Evolutionary conservation across 2,329 filamentous ascomycete genomes (phyloP), one percentile per base, ranked within the genome.

Genomic region (Fusarium globosum): DNA sequence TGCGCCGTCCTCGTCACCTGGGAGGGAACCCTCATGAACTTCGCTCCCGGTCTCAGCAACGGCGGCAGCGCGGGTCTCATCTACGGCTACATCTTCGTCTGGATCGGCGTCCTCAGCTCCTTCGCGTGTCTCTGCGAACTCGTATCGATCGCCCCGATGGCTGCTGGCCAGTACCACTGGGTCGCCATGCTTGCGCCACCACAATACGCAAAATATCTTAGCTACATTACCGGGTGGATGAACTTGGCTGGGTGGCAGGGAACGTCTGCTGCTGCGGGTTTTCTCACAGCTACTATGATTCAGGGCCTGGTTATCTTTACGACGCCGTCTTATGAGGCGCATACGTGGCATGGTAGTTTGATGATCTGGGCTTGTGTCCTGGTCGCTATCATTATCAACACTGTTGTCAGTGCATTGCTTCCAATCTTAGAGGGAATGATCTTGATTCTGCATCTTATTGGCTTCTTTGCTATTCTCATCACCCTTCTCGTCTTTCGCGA

Each of bases 21-120:
- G 77, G 77, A 78, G 35, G 77, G 77, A 41, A 73, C 77, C 3
- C 68, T 78, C 3, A 73, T 79, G 76, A 73, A 76, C 61, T 78
- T 78, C 26, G 72, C 77, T 2, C 70, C 75, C 4, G 77, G 76
- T 23, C 63, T 78, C 23, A 65, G 63, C 7, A 78, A 78, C 23
- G 77, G 77, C 7, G 77, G 77, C 5, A 70, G 75, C 4, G 75
- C 67, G 3, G 86, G 87, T 9, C 79, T 87, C 12, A 77, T 88
- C 15, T 88, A 87, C 71, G 86, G 86, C 53, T 89, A 85, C 78
- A 82, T 88, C 38, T 84, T 88, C 52, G 84, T 86, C 23, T 88
- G 86, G 85, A 74, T 80, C 23, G 85, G 84, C 2, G 88, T 85
- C 1, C 73, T 77, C 14, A 76, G 75, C 33, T 71, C 73, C 30